Evolutionary conservation across 805 yeast species (phyloP), one percentile per base, ranked within the genome.

Genomic region (Candida pini): DNA sequence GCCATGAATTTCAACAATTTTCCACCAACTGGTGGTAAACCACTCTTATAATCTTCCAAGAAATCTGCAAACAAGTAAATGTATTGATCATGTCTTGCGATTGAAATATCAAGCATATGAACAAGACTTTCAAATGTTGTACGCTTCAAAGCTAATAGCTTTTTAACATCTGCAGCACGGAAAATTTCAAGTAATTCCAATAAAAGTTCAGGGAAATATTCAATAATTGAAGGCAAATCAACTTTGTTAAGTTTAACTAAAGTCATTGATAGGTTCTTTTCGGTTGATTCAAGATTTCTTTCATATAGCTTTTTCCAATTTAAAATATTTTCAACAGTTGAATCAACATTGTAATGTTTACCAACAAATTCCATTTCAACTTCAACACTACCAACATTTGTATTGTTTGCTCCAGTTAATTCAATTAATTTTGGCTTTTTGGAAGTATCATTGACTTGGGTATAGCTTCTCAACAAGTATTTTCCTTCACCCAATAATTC

Each of bases 361-460:
- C 96, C 95, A 36, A 78, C 75, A 53, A 82, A 85, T 33, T 72
- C 77, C 0, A 83, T 63, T 13, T 71, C 64, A 14, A 83, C 47
- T 43, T 81, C 82, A 30, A 69, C 39, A 2, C 56, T 39, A 16
- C 63, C 72, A 19, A 66, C 48, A 18, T 68, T 62, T 25, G 60
- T 65, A n/a, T 72, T 68, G 27, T 66, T 53, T 14, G 60, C 41
- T 15, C 61, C 60, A 38, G 27, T 54, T 2, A 73, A 58, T 39
- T 76, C 74, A 36, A 74, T 50, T 3, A 53, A 51, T 27, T 68
- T 64, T 34, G 64, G 62, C 40, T 66, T 69, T 44, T 63, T 71
- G 15, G 46, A 49, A 34, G 78, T 69, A 26, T 65, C 64, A 9
- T 36, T 43, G 19, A 61, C 47, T 12, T 32, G 35, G 20, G 39